phyloP scores from a whole-genome alignment of 1,284 basidiomycete species.

The Sporisorium iseilematis-ciliati region DNA sequence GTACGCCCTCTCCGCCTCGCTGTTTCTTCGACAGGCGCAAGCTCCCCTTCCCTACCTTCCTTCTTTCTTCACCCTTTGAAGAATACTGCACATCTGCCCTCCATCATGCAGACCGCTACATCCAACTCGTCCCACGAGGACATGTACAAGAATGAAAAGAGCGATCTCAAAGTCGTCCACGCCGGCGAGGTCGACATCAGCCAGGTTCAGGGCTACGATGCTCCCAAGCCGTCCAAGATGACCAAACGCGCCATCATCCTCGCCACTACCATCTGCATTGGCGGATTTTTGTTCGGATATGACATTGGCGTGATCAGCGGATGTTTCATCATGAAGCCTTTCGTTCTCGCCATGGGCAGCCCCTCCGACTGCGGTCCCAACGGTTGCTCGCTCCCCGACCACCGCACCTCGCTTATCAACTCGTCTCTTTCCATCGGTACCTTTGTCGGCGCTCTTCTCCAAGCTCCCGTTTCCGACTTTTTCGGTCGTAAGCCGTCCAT shows the following conservation, averaged over 20 bases:
- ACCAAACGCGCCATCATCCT: conserved; percentile 43
- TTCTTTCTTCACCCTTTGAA: background rate
- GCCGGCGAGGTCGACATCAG: conserved; percentile 35
- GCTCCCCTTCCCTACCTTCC: background rate
- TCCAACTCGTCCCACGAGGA: conserved; percentile 46
- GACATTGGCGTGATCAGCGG: conserved; percentile 58
- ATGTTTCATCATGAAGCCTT: conserved; percentile 58
- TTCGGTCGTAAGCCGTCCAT: conserved; percentile 77
- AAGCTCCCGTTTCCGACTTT: conserved; percentile 73
- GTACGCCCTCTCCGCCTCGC: background rate
- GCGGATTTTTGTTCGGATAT: conserved; percentile 55
- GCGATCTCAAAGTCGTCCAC: conserved; percentile 32
- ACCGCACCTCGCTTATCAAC: conserved; percentile 76
- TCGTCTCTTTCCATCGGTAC: conserved; percentile 81
- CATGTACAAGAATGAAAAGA: conserved; percentile 48
- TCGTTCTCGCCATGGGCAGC: conserved; percentile 48
- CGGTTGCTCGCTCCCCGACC: conserved; percentile 41
- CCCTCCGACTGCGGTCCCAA: conserved; percentile 21
- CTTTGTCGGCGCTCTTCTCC: conserved; percentile 76
- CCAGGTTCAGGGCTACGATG: conserved; percentile 43
- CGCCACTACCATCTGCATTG: conserved; percentile 51
- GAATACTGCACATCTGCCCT: background rate
- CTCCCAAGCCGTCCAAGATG: conserved; percentile 51
- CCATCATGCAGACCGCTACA: conserved; percentile 23
- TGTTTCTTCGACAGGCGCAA: background rate